These are phyloP conservation scores for Cyathus pygmaeus DNA, from an alignment of 1,284 basidiomycete species.

Conservation along the genomic window DNA sequence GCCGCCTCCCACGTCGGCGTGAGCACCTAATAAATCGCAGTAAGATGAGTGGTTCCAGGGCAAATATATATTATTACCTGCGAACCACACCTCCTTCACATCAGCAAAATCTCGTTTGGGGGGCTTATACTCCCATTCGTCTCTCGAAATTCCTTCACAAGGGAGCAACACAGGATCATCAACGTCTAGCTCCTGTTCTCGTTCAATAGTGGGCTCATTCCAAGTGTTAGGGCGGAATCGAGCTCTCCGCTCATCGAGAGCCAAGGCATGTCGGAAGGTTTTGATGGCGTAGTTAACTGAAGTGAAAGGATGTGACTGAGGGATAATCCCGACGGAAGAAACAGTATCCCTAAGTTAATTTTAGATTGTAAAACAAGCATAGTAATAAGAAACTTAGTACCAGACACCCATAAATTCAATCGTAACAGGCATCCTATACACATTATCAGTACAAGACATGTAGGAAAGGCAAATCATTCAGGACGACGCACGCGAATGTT, in stretches of 20 bases:
- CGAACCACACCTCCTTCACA: slow-evolving; percentile 32
- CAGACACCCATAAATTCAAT: slow-evolving; percentile 36
- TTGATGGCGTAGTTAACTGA: slow-evolving; percentile 30
- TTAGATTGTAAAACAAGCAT: background rate
- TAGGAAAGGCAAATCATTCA: no score
- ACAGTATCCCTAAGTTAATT: slow-evolving; percentile 29
- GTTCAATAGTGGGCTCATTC: slow-evolving; percentile 23
- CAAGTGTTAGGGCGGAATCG: slow-evolving; percentile 34
- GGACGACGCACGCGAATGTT: slow-evolving; percentile 29
- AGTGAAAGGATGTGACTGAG: slow-evolving; percentile 26
- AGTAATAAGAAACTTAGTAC: slow-evolving; percentile 7
- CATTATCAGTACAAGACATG: no score
- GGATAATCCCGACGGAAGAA: slow-evolving; percentile 34
- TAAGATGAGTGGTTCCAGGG: background rate
- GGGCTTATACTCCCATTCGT: slow-evolving; percentile 28
- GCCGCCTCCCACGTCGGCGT: slow-evolving; percentile 37
- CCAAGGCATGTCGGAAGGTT: slow-evolving; percentile 30
- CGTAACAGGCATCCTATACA: slow-evolving; percentile 16
- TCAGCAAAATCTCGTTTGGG: slow-evolving; percentile 22
- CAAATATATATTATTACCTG: slow-evolving; percentile 6
- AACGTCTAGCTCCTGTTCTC: slow-evolving; percentile 29
- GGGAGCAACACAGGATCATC: slow-evolving; percentile 15
- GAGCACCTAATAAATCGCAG: slow-evolving; percentile 21
- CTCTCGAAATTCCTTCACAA: slow-evolving; percentile 7
- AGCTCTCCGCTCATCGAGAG: slow-evolving; percentile 31